Base-by-base conservation (phyloP, 2,329 filamentous ascomycete genomes). In the Stagonosporopsis rhizophila region DNA sequence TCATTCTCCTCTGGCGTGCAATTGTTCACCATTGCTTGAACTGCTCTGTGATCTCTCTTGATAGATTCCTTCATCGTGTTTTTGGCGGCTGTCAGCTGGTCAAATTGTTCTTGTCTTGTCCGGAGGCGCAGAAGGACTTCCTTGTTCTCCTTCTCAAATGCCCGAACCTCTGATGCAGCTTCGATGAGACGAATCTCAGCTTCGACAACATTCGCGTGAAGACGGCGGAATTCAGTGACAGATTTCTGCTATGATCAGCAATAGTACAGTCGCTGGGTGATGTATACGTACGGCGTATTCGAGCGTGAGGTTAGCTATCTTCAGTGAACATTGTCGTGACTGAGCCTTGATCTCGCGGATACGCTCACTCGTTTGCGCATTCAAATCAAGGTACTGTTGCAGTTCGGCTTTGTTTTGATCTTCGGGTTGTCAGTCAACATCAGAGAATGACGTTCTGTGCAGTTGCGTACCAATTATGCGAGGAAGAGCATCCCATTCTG, bases 91-190 rank as follows among this genome's bases (percentile, higher is more conserved):
- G 68, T 59, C 25, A 76, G 49, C 32, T 62, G 44, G 7, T 58
- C 35, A 20, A 72, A 56, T 22, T 58, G 27, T 1, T 38, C 20
- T 46, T 64, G 40, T 56, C 69, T 62, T 34, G 37, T 67, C 65
- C 58, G 77, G 68, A 52, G 76, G 73, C 25, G 80, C 73, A 63
- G 38, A 1, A 67, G 23, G 12, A 75, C 67, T 1, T 64, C 34
- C 46, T 58, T 27, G 49, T 92, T 91, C 55, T 87, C 87, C 15
- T 80, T 79, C 65, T 85, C 84, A n/a, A 97, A 80, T 6, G 85
- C 84, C 40, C 86, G 81, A 2, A 89, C 75, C 67, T 99, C 95
- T 0, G 92, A 97, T n/a, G 81, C 75, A 1, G 92, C 93, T 79
- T 99, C 95, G 27, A 96, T 84, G 0, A 85, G 78, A 58, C 87